A percentile compares a stretch with the other conserved stretches of the same genome.
Conservation (phyloP, 495 filamentous ascomycete species). For the Parathielavia hyrcaniae region DNA sequence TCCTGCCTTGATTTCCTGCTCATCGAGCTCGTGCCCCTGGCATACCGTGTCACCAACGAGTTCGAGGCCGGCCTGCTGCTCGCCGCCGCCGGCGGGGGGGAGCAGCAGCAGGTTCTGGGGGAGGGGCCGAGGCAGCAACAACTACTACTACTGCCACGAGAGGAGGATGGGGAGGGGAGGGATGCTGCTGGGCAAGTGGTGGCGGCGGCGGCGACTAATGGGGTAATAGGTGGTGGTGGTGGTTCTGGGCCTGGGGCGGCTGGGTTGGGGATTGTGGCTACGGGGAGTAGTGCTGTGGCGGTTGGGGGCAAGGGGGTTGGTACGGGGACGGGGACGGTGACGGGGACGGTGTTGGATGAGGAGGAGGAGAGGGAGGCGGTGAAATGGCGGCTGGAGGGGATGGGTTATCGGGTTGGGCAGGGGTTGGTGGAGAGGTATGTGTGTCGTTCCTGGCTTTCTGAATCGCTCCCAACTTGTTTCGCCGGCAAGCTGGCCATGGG, state of each 20-base stretch:
- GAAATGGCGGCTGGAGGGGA: conserved; percentile 71
- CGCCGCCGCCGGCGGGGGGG: background rate
- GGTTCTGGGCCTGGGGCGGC: background rate
- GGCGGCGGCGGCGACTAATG: no score
- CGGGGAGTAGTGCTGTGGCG: conserved; percentile 57
- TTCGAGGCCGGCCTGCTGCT: conserved; percentile 34
- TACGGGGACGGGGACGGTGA: conserved; percentile 23
- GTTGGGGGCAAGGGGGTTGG: conserved; percentile 1
- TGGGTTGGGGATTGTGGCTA: conserved; percentile 49
- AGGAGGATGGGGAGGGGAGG: conserved; percentile 4
- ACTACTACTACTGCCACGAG: no score
- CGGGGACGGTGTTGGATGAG: conserved; percentile 47
- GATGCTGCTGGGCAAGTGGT: background rate
- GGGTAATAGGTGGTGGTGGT: no score
- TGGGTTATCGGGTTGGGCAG: conserved; percentile 89
- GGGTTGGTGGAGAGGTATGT: conserved; percentile 85
- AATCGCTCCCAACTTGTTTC: background rate
- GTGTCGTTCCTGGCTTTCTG: background rate
- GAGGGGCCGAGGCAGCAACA: background rate
- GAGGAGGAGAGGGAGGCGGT: conserved; percentile 76
- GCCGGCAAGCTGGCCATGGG: background rate
- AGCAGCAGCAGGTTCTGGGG: background rate
- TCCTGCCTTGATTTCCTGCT: conserved; percentile 88
- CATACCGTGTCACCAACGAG: conserved; percentile 67
- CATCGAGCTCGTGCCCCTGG: conserved; percentile 93